These are phyloP conservation scores for Aspergillus brunneoviolaceus DNA, from an alignment of 2,329 filamentous ascomycete species.

Conservation along the genomic window DNA sequence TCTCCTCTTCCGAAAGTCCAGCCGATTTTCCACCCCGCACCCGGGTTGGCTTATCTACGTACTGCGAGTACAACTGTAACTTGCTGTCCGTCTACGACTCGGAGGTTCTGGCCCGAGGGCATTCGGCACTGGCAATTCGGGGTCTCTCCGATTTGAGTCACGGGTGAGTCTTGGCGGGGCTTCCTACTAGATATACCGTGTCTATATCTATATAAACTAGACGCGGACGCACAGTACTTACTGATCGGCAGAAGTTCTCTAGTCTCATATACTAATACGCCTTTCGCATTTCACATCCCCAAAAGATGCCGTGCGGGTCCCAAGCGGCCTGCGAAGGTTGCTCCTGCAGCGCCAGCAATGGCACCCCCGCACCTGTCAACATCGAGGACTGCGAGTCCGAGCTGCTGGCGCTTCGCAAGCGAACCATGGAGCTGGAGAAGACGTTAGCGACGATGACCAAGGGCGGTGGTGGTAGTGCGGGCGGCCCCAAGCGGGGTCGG, in stretches of 20 bases:
- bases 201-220: no score
- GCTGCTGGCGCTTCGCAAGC: constrained; percentile 38
- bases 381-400: constrained; percentile 46
- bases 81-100: background rate
- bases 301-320: constrained; percentile 19
- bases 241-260: background rate
- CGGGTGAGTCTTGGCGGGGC: background rate
- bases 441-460: constrained; percentile 31
- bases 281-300: background rate
- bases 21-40: background rate
- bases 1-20: background rate
- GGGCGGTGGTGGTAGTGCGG: constrained; percentile 9
- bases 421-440: constrained; percentile 40
- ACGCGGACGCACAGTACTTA: background rate
- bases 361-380: constrained; percentile 25
- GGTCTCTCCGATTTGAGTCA: constrained; percentile 1
- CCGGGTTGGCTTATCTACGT: background rate
- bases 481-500: constrained; percentile 14
- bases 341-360: constrained; percentile 27
- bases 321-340: constrained; percentile 36
- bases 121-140: background rate
- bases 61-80: background rate
- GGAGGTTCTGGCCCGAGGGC: background rate
- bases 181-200: background rate
- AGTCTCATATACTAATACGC: background rate